Evolutionary conservation across 768 basidiomycete genomes (phyloP).

Genomic region (Daedaleopsis nitida): DNA sequence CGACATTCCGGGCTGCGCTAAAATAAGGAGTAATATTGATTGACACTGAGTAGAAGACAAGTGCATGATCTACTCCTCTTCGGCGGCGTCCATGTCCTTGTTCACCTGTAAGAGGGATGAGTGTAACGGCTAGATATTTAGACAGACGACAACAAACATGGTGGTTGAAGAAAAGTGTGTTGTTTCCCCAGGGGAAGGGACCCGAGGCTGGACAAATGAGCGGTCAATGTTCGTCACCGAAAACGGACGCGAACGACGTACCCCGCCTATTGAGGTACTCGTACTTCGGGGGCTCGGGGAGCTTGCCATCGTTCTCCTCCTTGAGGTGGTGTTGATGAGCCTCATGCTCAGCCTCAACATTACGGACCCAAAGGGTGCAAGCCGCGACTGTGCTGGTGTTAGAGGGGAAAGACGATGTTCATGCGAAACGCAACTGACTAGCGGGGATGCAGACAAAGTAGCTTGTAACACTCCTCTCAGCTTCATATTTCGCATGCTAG

Average conservation of each 20-base stretch:
- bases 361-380: conserved; percentile 47
- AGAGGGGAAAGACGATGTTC: background rate
- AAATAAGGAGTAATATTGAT: background rate
- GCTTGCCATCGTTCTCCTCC: conserved; percentile 69
- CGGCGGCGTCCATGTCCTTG: conserved; percentile 55
- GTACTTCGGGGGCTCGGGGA: conserved; percentile 71
- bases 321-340: conserved; percentile 72
- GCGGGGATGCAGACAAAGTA: conserved; percentile 75
- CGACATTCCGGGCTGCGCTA: too few relatives aligned
- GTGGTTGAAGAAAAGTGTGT: conserved; percentile 82
- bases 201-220: conserved; percentile 38
- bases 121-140: background rate
- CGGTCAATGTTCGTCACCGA: background rate
- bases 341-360: conserved; percentile 63
- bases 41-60: conserved; percentile 10
- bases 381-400: conserved; percentile 25
- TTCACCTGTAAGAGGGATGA: conserved; percentile 47
- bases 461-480: conserved; percentile 40
- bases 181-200: conserved; percentile 85
- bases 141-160: conserved; percentile 41
- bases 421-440: conserved; percentile 48
- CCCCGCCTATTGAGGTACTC: conserved; percentile 74
- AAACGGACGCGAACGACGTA: conserved; percentile 9
- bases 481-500: background rate
- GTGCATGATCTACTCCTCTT: conserved; percentile 24